Evolutionary conservation across 306 rosid genomes (phyloP), one percentile per base, ranked within the genome.

Genomic region (Acacia melanoxylon): DNA sequence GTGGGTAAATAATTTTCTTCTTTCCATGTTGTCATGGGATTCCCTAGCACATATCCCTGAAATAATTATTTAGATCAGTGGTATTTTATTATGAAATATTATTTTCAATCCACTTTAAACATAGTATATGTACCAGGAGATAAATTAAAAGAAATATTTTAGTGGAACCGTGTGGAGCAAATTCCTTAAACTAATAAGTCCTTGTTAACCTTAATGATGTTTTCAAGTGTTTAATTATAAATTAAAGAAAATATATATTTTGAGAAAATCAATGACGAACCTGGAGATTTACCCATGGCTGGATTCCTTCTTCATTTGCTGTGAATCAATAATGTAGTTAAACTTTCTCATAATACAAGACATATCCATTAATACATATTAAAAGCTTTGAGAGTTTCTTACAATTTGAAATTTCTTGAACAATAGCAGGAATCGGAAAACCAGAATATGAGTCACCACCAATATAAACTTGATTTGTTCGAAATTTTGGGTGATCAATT

Each of bases 371-470:
- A 58, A 22, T 58, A 22, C 14, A n/a, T 22, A 58, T n/a, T 22
- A 10, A 22, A 63, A 16, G 40, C 17, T 27, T 13, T 62, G 33
- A 62, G 19, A 5, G 2, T n/a, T 2, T 22, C 15, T 10, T 87
- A 91, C 95, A 91, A 41, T 80, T 62, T 31, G 79, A 82, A 78
- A 91, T 87, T 68, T 84, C 49, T 22, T 79, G 83, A 41, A 49
- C 83, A 44, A 90, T 37, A 22, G 29, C 22, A 2, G 94, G 97
- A n/a, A 87, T 6, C 6, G 75, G 45, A 46, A 87, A 25, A 13
- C 97, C 92, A 8, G 90, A 83, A 63, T 83, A 86, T 0, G 97
- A 92, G 76, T 86, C 91, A 2, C 94, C 94, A 8, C 81, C 90
- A 0, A 92, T 65, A 16, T 88, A 90, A 40, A 89, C n/a, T 9